Percentiles rank a stretch among this genome's conserved stretches.
These are phyloP conservation scores for Yamadazyma sp. DNA, from an alignment of 805 yeast genomes.

Conservation along the genomic window DNA sequence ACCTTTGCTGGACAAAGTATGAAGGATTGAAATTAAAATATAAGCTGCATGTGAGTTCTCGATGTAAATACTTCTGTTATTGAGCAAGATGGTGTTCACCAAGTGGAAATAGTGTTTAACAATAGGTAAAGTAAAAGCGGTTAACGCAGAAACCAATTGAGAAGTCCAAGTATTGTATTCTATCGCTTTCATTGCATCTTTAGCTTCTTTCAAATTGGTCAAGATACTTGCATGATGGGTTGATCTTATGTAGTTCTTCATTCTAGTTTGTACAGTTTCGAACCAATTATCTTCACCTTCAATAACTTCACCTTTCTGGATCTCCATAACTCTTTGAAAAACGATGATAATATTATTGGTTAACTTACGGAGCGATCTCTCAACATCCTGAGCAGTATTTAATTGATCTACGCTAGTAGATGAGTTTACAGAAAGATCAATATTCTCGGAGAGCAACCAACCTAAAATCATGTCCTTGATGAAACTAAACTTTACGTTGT, in stretches of 20 bases:
- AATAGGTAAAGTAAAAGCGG: constrained; percentile 60
- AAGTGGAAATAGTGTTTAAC: constrained; percentile 56
- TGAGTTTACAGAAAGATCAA: constrained; percentile 18
- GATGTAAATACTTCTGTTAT: constrained; percentile 47
- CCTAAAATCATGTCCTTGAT: constrained; percentile 44
- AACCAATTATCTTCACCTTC: constrained; percentile 70
- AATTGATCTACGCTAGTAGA: constrained; percentile 20
- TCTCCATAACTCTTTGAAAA: constrained; percentile 56
- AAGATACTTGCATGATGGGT: constrained; percentile 39
- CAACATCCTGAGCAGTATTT: constrained; percentile 36
- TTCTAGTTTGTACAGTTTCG: constrained; percentile 41
- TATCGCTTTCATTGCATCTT: constrained; percentile 29
- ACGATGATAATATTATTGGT: constrained; percentile 61
- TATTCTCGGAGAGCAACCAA: constrained; percentile 39
- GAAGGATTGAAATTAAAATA: constrained; percentile 53
- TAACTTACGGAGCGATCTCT: constrained; percentile 46
- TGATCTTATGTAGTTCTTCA: constrained; percentile 39
- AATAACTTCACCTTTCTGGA: constrained; percentile 28
- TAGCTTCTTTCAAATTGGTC: constrained; percentile 30
- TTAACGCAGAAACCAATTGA: constrained; percentile 41
- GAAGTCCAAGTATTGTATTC: constrained; percentile 40
- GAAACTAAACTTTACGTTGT: constrained; percentile 36
- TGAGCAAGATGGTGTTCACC: constrained; percentile 39
- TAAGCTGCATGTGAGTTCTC: constrained; percentile 61
- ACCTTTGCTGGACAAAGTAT: constrained; percentile 69